Conservation (phyloP, 1,284 basidiomycete species). For the Puccinia horiana region DNA sequence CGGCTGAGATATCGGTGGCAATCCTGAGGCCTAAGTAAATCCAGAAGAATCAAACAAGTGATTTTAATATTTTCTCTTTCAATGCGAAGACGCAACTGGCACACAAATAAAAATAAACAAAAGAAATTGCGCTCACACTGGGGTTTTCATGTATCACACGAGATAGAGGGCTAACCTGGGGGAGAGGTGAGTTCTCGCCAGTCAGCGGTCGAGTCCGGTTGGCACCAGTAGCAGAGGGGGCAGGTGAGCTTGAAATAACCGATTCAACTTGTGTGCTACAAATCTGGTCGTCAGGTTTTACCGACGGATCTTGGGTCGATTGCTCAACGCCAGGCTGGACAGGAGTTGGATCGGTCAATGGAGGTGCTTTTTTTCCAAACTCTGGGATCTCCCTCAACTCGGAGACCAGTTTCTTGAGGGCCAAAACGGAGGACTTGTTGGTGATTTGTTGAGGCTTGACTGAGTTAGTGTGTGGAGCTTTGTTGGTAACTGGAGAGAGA, state of each 20-base stretch:
- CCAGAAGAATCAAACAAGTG: background rate
- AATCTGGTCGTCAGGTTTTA: background rate
- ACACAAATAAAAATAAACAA: too few species aligned
- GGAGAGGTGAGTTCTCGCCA: background rate
- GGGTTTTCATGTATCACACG: background rate
- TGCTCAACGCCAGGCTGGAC: background rate
- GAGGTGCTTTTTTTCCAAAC: slow-evolving; percentile 3
- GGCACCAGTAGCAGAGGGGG: background rate
- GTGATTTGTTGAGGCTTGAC: background rate
- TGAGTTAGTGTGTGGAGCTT: background rate
- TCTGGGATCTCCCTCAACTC: slow-evolving; percentile 19
- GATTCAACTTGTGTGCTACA: slow-evolving; percentile 17
- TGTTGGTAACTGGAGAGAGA: slow-evolving; percentile 19
- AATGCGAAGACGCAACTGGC: background rate
- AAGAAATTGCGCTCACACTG: background rate
- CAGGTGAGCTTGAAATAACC: slow-evolving; percentile 17
- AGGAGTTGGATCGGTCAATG: background rate
- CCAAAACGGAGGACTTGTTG: background rate
- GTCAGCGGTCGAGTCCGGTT: background rate
- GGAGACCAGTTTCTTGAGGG: slow-evolving; percentile 8
- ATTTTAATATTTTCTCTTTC: background rate
- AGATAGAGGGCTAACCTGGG: background rate
- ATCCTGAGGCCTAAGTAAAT: background rate
- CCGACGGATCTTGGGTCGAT: background rate
- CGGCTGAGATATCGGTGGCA: slow-evolving; percentile 19